Base-by-base conservation (phyloP, 257 asterid genomes). In the Eucommia ulmoides region DNA sequence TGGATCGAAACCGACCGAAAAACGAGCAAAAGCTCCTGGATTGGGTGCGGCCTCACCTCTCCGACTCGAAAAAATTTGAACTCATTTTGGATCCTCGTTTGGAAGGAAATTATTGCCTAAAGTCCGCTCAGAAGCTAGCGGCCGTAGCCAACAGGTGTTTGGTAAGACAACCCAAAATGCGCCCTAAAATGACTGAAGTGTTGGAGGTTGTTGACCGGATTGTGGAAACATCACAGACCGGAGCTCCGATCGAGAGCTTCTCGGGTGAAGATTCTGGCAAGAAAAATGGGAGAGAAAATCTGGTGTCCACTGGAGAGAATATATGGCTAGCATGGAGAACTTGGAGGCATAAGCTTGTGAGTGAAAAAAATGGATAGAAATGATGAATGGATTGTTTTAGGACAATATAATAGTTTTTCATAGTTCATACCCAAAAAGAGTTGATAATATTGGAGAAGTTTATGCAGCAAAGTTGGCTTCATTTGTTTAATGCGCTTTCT, bases 11-110 rank as follows among this genome's bases (percentile, higher is more conserved):
- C 35, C 77, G 79, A 7, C 98, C 96, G 17, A 82, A 76, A 58
- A 71, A 67, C 1, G 98, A 89, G 62, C 86, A 89, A 60, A 85
- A 78, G 63, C 96, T 89, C 44, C 58, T 89, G 65, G 88, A 89
- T 18, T 89, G 91, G 88, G 85, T 85, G 0, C 71, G 89, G 68
- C 84, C 82, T 9, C 93, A 80, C 76, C 82, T 89, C 6, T 42
- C 77, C 0, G 93, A 89, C 66, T 17, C 59, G 47, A 85, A 78
- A 73, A 89, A 76, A 51, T 89, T 89, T 15, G 84, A 85, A 52
- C 85, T 68, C 55, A 76, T 85, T 2, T 12, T 89, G 19, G 98
- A 89, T 55, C 98, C 91, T 54, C 73, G 81, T n/a, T 83, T 89
- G 18, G 60, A 72, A 0, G 87, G 94, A 49, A 66, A 68, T 8